Evolutionary conservation across 2,329 filamentous ascomycete species (phyloP), one percentile per base, ranked within the genome.

Genomic region (Curvularia spicifera): DNA sequence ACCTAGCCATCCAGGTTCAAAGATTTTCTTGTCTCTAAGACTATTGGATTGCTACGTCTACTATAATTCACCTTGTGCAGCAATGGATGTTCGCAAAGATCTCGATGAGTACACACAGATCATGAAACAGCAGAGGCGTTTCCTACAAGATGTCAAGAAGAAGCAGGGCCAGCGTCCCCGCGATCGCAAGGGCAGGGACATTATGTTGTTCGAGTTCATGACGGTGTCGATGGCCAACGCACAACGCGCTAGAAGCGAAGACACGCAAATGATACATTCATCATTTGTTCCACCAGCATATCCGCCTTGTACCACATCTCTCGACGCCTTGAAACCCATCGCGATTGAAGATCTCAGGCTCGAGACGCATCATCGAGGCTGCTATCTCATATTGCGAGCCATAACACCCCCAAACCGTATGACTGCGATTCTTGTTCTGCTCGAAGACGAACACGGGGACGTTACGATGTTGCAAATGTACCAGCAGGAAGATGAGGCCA

Each of bases 331-430:
- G 35, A 61, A 54, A 22, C 50, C 53, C 8, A 63, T 73, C 9
- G 57, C 61, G 45, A 72, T 80, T 48, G 63, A 60, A 31, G 60
- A 76, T 12, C 70, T 81, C 6, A 44, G 29, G 15, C 65, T 79
- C 15, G 76, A 80, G 59, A 78, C 69, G n/a, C 77, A 80, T 54
- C 78, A 81, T 64, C 69, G 76, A 5, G 78, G 74, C 1, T 65
- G 4, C 0, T 79, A 76, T 50, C 37, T 80, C 8, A 43, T 78
- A 3, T 18, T 80, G 10, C 66, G 74, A 49, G 60, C 67, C 6
- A 61, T 78, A 10, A 74, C 73, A 0, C 64, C 66, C 1, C 60
- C 60, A 1, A 52, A 33, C n/a, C 52, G 47, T 31, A 57, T 53
- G 56, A 60, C 63, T 20, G 63, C 28, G 1, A 55, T 66, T 12